Conservation (phyloP, 208 protist species). For the Trypanosoma boissoni region DNA sequence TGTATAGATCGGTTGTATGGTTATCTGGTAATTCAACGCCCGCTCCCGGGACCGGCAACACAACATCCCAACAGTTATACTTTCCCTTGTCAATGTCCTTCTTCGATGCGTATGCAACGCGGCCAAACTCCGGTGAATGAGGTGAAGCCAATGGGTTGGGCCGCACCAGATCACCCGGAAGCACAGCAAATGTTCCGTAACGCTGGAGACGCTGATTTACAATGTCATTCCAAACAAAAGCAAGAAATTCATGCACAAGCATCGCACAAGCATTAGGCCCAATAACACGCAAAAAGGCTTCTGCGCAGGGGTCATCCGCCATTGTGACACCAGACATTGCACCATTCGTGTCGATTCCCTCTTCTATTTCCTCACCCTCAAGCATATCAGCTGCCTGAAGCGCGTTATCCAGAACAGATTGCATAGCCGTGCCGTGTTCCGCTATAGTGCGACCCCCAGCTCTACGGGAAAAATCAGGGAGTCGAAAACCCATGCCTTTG, state of each 20-base stretch:
- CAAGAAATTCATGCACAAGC: conserved; percentile 80
- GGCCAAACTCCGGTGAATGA: conserved; percentile 17
- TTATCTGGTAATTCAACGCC: conserved; percentile 75
- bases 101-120: conserved; percentile 31
- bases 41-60: conserved; percentile 78
- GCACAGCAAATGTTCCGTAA: conserved; percentile 79
- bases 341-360: background rate
- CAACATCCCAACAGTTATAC: conserved; percentile 62
- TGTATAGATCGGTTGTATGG: conserved; percentile 82
- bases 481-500: conserved; percentile 37
- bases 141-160: conserved; percentile 24
- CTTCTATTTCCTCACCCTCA: conserved; percentile 23
- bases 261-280: conserved; percentile 67
- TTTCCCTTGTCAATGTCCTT: conserved; percentile 54
- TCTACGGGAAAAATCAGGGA: conserved; percentile 42
- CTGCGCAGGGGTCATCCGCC: conserved; percentile 74
- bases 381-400: conserved; percentile 63
- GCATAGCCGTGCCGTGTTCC: conserved; percentile 72
- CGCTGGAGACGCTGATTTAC: conserved; percentile 83
- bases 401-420: conserved; percentile 73
- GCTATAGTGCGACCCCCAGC: conserved; percentile 39
- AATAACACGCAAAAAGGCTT: conserved; percentile 79
- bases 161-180: conserved; percentile 82
- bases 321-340: too few species aligned
- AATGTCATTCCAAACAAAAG: conserved; percentile 89